A percentile compares a stretch with the other conserved stretches of the same genome.
Evolutionary conservation across 2,329 filamentous ascomycete species (phyloP).

Genomic region (Zasmidium citrigriseum): DNA sequence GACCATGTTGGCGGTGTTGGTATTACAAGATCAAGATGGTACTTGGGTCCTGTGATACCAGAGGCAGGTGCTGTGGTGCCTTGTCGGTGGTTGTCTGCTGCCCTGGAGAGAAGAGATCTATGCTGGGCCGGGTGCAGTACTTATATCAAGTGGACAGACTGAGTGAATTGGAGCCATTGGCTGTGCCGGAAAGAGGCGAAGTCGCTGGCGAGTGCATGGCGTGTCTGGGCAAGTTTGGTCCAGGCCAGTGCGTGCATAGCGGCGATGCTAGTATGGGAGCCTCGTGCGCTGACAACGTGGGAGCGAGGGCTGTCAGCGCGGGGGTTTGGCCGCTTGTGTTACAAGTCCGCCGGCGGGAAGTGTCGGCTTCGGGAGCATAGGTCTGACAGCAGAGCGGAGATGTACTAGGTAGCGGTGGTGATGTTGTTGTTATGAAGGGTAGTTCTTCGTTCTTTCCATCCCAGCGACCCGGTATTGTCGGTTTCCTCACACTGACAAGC

Average conservation of each 20-base stretch:
- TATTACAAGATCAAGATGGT: not conserved
- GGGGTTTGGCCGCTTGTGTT: not conserved
- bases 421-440: not conserved
- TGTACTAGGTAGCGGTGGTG: not conserved
- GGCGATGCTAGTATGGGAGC: too few species aligned
- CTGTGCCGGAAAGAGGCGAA: not conserved
- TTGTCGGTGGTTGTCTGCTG: not conserved
- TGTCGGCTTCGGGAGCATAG: too few species aligned
- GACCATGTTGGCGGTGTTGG: slow-evolving; percentile 30
- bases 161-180: too few species aligned
- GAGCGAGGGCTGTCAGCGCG: not conserved
- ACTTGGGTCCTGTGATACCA: not conserved
- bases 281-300: too few species aligned
- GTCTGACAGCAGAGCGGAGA: not conserved
- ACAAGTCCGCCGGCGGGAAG: too few species aligned
- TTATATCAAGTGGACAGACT: not conserved
- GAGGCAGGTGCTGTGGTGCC: not conserved
- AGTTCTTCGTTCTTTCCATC: not conserved
- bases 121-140: not conserved
- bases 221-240: not conserved
- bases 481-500: not conserved
- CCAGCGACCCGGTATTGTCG: too few species aligned
- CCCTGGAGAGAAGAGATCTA: not conserved
- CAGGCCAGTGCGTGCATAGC: not conserved
- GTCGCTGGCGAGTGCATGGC: not conserved